Percentiles rank a stretch among this genome's conserved stretches.
Evolutionary conservation across 2,329 filamentous ascomycete species (phyloP).

Genomic region (Zarea fungicola): DNA sequence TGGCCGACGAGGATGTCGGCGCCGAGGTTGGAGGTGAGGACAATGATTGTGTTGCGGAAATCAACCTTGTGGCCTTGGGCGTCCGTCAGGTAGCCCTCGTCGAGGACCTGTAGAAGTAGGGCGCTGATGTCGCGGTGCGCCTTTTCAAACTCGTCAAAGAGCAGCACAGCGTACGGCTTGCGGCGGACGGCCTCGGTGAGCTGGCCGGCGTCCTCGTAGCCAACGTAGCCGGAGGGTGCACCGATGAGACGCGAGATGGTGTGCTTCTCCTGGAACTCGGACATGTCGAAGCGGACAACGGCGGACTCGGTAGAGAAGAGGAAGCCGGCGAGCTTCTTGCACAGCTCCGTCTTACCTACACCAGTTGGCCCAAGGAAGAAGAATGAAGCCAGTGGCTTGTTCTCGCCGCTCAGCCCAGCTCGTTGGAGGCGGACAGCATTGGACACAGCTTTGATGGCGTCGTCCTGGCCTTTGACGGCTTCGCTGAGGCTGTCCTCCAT

Average conservation of each 20-base stretch:
- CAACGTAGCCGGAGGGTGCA: slow-evolving; percentile 88
- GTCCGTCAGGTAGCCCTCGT: slow-evolving; percentile 94
- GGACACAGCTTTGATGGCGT: slow-evolving; percentile 84
- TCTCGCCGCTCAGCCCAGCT: slow-evolving; percentile 85
- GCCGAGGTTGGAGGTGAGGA: slow-evolving; percentile 91
- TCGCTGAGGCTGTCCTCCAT: slow-evolving; percentile 89
- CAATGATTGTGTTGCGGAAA: slow-evolving; percentile 94
- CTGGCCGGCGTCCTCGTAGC: slow-evolving; percentile 94
- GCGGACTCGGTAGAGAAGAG: slow-evolving; percentile 89
- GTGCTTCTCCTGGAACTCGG: slow-evolving; percentile 95
- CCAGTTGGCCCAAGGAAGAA: slow-evolving; percentile 97
- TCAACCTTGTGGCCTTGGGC: slow-evolving; percentile 95
- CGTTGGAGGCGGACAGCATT: slow-evolving; percentile 92
- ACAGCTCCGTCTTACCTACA: slow-evolving; percentile 94
- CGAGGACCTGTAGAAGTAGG: slow-evolving; percentile 85
- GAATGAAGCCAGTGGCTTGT: slow-evolving; percentile 86
- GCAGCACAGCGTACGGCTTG: slow-evolving; percentile 89
- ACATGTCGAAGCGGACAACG: slow-evolving; percentile 95
- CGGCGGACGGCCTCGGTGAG: slow-evolving; percentile 90
- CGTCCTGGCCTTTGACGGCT: slow-evolving; percentile 87
- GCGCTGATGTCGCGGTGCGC: slow-evolving; percentile 93
- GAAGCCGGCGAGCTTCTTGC: slow-evolving; percentile 91
- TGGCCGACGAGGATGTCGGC: slow-evolving; percentile 83
- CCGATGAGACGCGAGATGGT: slow-evolving; percentile 91
- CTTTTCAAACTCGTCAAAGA: slow-evolving; percentile 98